phyloP scores from a whole-genome alignment of 306 rosid species.

The Medicago ruthenica region DNA sequence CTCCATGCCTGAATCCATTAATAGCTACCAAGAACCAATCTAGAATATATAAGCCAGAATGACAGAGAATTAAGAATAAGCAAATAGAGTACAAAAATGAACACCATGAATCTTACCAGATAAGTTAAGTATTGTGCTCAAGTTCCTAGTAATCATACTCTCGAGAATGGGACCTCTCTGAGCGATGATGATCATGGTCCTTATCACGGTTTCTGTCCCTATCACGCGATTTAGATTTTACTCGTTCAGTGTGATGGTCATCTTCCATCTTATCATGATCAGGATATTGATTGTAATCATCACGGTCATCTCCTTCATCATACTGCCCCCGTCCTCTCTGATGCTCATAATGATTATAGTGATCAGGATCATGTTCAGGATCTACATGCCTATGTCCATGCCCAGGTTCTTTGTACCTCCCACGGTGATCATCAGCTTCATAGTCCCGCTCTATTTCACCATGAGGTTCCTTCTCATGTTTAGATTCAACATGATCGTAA shows the following conservation, averaged over 20 bases:
- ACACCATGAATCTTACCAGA: constrained; percentile 45
- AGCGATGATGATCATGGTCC: constrained; percentile 64
- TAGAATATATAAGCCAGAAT: constrained; percentile 16
- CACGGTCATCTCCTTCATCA: constrained; percentile 65
- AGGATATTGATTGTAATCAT: constrained; percentile 69
- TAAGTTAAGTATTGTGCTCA: constrained; percentile 23
- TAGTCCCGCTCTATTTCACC: constrained; percentile 63
- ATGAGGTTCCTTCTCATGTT: constrained; percentile 73
- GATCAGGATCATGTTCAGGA: constrained; percentile 67
- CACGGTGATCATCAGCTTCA: constrained; percentile 77
- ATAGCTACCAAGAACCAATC: constrained; percentile 28
- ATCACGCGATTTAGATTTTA: constrained; percentile 70
- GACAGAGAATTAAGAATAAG: constrained; percentile 21
- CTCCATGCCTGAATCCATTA: constrained; percentile 34
- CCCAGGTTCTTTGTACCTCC: constrained; percentile 72
- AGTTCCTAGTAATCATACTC: constrained; percentile 64
- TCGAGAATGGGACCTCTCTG: constrained; percentile 80
- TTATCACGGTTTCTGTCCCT: constrained; percentile 68
- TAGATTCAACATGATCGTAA: constrained; percentile 71
- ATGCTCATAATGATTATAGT: constrained; percentile 61
- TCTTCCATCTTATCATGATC: constrained; percentile 71
- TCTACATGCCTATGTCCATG: constrained; percentile 72
- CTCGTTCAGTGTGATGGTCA: constrained; percentile 62
- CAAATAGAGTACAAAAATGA: constrained; percentile 31
- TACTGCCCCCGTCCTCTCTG: constrained; percentile 61